Evolutionary conservation across 2,329 filamentous ascomycete species (phyloP).

Genomic region (Colletotrichum caudatum): DNA sequence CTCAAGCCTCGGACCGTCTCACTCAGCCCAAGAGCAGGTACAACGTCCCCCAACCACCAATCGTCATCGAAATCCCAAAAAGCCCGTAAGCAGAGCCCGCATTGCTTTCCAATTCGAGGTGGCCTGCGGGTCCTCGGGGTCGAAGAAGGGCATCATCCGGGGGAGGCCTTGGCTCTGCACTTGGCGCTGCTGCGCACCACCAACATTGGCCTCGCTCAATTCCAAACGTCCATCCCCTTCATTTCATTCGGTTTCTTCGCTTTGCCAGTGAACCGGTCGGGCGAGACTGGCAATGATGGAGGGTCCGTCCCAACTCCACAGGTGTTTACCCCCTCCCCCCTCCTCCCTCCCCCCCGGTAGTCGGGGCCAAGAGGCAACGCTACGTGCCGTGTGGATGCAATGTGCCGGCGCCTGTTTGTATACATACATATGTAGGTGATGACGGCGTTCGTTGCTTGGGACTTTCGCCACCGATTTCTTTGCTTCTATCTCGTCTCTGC

Average conservation of each 20-base stretch:
- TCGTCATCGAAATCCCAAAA: background rate
- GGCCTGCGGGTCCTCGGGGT: constrained; percentile 31
- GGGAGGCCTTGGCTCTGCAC: constrained; percentile 28
- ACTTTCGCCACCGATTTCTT: background rate
- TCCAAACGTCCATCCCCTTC: constrained; percentile 13
- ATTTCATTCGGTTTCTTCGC: constrained; percentile 26
- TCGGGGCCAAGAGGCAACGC: background rate
- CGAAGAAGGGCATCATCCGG: constrained; percentile 2
- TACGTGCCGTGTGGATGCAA: background rate
- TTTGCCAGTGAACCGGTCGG: constrained; percentile 10
- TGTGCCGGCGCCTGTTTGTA: background rate
- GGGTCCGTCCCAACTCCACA: constrained; percentile 6
- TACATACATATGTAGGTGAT: constrained; percentile 12
- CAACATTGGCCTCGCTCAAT: background rate
- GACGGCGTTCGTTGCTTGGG: background rate
- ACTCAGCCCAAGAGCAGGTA: background rate
- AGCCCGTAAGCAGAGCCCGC: constrained; percentile 14
- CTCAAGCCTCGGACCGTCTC: background rate
- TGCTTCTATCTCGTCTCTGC: background rate
- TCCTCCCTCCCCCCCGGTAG: too few species aligned
- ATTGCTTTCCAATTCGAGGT: constrained; percentile 32
- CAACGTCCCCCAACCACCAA: background rate
- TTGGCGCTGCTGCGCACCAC: constrained; percentile 26
- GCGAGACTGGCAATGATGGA: background rate
- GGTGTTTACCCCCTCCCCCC: background rate